Evolutionary conservation across 495 filamentous ascomycete species (phyloP).

Genomic region (Penicillium manginii): DNA sequence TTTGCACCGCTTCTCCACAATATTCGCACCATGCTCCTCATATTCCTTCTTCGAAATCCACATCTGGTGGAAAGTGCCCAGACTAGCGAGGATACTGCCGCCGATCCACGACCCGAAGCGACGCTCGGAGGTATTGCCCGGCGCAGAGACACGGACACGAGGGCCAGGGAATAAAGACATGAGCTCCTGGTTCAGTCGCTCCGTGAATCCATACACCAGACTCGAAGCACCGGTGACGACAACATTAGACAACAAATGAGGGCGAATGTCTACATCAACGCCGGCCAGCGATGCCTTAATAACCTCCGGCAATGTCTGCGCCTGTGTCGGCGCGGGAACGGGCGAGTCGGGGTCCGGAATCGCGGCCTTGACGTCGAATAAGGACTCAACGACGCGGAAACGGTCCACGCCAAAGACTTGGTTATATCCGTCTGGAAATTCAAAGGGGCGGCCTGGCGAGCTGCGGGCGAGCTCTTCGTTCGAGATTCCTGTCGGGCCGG

Average conservation of each 20-base stretch:
- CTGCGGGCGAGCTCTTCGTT: conserved; percentile 70
- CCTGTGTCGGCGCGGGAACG: conserved; percentile 59
- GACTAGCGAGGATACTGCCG: conserved; percentile 90
- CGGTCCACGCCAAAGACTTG: conserved; percentile 88
- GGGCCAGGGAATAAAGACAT: conserved; percentile 76
- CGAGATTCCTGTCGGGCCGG: conserved; percentile 57
- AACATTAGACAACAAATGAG: conserved; percentile 81
- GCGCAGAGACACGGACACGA: conserved; percentile 80
- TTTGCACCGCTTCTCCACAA: conserved; percentile 66
- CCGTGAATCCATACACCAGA: conserved; percentile 85
- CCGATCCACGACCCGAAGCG: conserved; percentile 94
- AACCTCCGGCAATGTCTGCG: conserved; percentile 77
- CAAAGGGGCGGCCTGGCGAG: conserved; percentile 80
- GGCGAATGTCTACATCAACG: conserved; percentile 88
- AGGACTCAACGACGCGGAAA: conserved; percentile 79
- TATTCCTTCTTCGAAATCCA: conserved; percentile 84
- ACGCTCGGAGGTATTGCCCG: conserved; percentile 83
- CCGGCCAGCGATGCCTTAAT: conserved; percentile 75
- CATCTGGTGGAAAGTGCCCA: conserved; percentile 99
- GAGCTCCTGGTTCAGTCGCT: conserved; percentile 84
- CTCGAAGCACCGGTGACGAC: conserved; percentile 88
- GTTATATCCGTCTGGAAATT: conserved; percentile 95
- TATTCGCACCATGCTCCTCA: conserved; percentile 60
- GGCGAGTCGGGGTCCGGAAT: conserved; percentile 46
- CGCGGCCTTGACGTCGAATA: conserved; percentile 79